Evolutionary conservation across 2,329 filamentous ascomycete species (phyloP).

Genomic region (Diaporthe ampelina): DNA sequence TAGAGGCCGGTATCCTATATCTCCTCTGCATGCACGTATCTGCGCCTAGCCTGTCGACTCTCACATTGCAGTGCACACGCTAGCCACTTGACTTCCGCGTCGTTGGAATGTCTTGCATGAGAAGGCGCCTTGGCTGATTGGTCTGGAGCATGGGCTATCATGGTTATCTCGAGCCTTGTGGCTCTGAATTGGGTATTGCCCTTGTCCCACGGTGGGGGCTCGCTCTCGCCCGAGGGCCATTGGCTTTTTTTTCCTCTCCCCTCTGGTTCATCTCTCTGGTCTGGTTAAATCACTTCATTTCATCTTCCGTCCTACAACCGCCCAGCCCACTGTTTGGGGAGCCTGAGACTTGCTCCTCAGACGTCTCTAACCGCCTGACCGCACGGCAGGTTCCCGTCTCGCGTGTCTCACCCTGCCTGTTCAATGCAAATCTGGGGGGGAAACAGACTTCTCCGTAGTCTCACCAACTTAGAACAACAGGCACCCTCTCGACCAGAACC

Average conservation of each 20-base stretch:
- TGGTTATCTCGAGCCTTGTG: constrained; percentile 12
- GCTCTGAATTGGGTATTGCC: neutral
- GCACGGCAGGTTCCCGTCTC: constrained; percentile 26
- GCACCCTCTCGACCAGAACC: constrained; percentile 6
- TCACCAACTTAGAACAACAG: neutral
- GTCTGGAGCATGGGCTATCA: constrained; percentile 9
- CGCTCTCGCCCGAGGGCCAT: neutral
- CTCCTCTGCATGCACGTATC: neutral
- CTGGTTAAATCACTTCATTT: constrained; percentile 31
- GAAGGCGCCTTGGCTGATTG: constrained; percentile 30
- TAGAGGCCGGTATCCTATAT: neutral
- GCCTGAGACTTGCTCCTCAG: neutral
- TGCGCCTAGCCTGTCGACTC: neutral
- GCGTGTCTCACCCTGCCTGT: neutral
- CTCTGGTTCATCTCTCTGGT: neutral
- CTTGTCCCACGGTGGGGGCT: constrained; percentile 9
- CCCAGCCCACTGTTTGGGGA: constrained; percentile 6
- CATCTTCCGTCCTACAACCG: neutral
- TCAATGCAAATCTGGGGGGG: constrained; percentile 14
- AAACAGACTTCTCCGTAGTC: constrained; percentile 10
- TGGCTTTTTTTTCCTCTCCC: neutral
- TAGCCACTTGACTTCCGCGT: constrained; percentile 8
- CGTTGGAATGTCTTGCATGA: constrained; percentile 31
- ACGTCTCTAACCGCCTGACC: constrained; percentile 16
- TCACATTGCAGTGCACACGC: neutral